These are phyloP conservation scores for Paramecium tetraurelia DNA, from an alignment of 73 alveolate species.

Conservation along the genomic window DNA sequence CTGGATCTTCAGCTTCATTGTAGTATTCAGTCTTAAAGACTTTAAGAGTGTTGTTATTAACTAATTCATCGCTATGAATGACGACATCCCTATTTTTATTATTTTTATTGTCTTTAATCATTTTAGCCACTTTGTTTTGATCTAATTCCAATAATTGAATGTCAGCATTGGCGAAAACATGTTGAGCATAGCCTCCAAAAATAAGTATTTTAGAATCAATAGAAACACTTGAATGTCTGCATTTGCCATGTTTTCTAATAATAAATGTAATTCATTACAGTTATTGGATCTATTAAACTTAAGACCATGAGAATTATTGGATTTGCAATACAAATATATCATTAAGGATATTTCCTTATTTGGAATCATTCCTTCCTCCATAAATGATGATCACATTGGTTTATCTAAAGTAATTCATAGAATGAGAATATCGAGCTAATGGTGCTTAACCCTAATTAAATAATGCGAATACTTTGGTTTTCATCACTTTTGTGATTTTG, in stretches of 20 bases:
- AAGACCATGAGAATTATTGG: slow-evolving; percentile 32
- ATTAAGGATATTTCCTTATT: slow-evolving; percentile 39
- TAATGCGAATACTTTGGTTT: slow-evolving; percentile 41
- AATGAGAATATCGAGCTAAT: slow-evolving; percentile 84
- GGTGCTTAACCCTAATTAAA: slow-evolving; percentile 79
- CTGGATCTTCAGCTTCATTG: slow-evolving; percentile 56
- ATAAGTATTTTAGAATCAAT: slow-evolving; percentile 53
- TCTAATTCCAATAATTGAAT: slow-evolving; percentile 49
- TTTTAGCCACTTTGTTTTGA: slow-evolving; percentile 25
- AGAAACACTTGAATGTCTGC: slow-evolving; percentile 24
- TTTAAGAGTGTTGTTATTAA: neutral
- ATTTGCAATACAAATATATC: slow-evolving; percentile 53
- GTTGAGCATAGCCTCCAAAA: slow-evolving; percentile 58
- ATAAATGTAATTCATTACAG: neutral
- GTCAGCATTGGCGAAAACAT: slow-evolving; percentile 58
- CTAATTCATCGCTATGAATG: neutral
- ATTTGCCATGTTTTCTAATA: slow-evolving; percentile 39
- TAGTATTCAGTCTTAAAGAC: slow-evolving; percentile 33
- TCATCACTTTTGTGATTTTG: slow-evolving; percentile 75
- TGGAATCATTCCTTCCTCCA: slow-evolving; percentile 93
- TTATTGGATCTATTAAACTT: slow-evolving; percentile 37
- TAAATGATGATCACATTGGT: slow-evolving; percentile 73
- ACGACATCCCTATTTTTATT: slow-evolving; percentile 24
- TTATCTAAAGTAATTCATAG: slow-evolving; percentile 77
- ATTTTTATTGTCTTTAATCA: slow-evolving; percentile 47